phyloP scores from a whole-genome alignment of 2,329 filamentous ascomycete species.

The Cladobotryum protrusum region DNA sequence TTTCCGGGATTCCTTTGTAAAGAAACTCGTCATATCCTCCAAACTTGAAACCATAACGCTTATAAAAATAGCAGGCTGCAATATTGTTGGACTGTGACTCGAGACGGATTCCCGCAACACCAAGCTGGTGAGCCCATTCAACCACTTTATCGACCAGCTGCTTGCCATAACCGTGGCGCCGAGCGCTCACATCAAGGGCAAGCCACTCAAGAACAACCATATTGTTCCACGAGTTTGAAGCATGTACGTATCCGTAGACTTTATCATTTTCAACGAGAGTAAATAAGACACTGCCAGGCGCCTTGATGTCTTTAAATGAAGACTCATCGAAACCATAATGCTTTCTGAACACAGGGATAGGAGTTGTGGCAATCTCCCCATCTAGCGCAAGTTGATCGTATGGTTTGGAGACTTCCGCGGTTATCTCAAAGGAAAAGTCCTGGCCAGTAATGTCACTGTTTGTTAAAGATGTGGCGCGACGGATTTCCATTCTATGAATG shows the following conservation, averaged over 20 bases:
- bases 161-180: slow-evolving; percentile 11
- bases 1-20: slow-evolving; percentile 10
- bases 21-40: slow-evolving; percentile 16
- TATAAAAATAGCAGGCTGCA: slow-evolving; percentile 14
- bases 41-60: slow-evolving; percentile 14
- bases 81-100: slow-evolving; percentile 15
- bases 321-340: slow-evolving; percentile 6
- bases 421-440: slow-evolving; percentile 14
- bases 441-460: slow-evolving; percentile 8
- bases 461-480: slow-evolving; percentile 5
- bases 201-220: slow-evolving; percentile 14
- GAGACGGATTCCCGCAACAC: slow-evolving; percentile 9
- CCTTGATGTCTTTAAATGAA: slow-evolving; percentile 3
- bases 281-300: not conserved
- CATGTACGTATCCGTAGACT: slow-evolving; percentile 12
- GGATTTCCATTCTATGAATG: slow-evolving; percentile 4
- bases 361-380: slow-evolving; percentile 5
- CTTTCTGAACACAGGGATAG: not conserved
- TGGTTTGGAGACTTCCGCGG: slow-evolving; percentile 10
- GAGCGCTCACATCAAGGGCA: slow-evolving; percentile 11
- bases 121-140: slow-evolving; percentile 12
- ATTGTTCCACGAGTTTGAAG: slow-evolving; percentile 14
- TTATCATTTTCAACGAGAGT: not conserved
- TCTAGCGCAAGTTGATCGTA: slow-evolving; percentile 9
- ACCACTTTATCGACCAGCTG: slow-evolving; percentile 11